A percentile compares a stretch with the other conserved stretches of the same genome.
phyloP scores from a whole-genome alignment of 352 stramenopile species.

The Blastocystis sp. region DNA sequence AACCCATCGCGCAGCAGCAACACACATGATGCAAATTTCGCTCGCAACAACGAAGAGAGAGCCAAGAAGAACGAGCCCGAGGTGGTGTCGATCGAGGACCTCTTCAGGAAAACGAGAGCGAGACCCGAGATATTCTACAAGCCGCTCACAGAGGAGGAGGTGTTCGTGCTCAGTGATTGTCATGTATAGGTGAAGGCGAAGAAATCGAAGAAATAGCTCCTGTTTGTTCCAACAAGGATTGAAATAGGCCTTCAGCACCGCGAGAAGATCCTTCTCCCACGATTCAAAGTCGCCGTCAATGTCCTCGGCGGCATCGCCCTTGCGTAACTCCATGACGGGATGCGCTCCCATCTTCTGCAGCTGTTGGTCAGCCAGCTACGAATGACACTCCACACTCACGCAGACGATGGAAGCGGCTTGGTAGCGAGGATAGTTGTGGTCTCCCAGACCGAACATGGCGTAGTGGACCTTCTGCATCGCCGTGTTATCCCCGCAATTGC shows the following conservation, averaged over 20 bases:
- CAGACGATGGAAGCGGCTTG: constrained; percentile 56
- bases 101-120: constrained; percentile 49
- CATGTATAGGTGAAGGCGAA: constrained; percentile 23
- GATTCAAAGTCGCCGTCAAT: constrained; percentile 60
- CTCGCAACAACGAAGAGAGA: neutral
- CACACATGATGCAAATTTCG: too few species aligned
- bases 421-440: constrained; percentile 66
- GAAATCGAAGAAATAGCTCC: constrained; percentile 33
- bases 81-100: constrained; percentile 19
- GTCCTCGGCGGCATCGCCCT: constrained; percentile 62
- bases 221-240: constrained; percentile 31
- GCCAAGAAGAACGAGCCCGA: neutral
- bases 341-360: constrained; percentile 69
- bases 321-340: constrained; percentile 59
- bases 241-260: constrained; percentile 12
- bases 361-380: constrained; percentile 55
- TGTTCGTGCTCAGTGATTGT: neutral
- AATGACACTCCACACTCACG: neutral
- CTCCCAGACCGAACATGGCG: constrained; percentile 64
- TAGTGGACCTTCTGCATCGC: constrained; percentile 42
- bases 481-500: constrained; percentile 37
- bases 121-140: constrained; percentile 64
- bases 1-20: neutral
- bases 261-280: constrained; percentile 34
- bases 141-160: constrained; percentile 34